These are phyloP conservation scores for Physcia stellaris DNA, from an alignment of 495 filamentous ascomycete genomes.

Conservation along the genomic window DNA sequence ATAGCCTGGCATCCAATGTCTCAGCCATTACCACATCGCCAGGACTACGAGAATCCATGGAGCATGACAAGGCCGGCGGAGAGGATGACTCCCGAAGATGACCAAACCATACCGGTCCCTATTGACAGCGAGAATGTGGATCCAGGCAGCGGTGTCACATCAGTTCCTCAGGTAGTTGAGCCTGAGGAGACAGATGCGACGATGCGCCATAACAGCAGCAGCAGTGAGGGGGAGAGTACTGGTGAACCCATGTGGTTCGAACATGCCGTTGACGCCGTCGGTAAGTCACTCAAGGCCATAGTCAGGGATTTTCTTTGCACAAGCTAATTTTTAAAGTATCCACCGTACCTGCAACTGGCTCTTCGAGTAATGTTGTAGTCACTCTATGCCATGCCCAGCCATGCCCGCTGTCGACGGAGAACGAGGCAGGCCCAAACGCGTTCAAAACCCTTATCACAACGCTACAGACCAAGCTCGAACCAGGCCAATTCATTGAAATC, in stretches of 20 bases:
- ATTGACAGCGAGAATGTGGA: conserved; percentile 15
- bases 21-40: too few relatives aligned
- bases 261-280: conserved; percentile 28
- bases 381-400: conserved; percentile 51
- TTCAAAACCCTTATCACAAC: conserved; percentile 38
- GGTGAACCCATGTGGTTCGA: conserved; percentile 23
- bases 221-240: conserved; percentile 22
- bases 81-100: too few relatives aligned
- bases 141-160: conserved; percentile 22
- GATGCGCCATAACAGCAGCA: conserved; percentile 24
- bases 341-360: conserved; percentile 1
- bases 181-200: not conserved
- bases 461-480: conserved; percentile 35
- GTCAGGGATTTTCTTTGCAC: not conserved
- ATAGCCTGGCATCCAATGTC: too few relatives aligned
- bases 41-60: too few relatives aligned
- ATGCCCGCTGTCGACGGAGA: conserved; percentile 37
- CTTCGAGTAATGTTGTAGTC: conserved; percentile 30
- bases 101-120: too few relatives aligned
- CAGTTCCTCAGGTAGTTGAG: conserved; percentile 23
- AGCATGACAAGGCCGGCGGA: too few relatives aligned
- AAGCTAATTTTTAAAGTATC: conserved; percentile 7
- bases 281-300: conserved; percentile 19
- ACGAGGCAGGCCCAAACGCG: conserved; percentile 11
- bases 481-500: conserved; percentile 43